phyloP scores from a whole-genome alignment of 257 asterid species.

The Solanum raphanifolium region DNA sequence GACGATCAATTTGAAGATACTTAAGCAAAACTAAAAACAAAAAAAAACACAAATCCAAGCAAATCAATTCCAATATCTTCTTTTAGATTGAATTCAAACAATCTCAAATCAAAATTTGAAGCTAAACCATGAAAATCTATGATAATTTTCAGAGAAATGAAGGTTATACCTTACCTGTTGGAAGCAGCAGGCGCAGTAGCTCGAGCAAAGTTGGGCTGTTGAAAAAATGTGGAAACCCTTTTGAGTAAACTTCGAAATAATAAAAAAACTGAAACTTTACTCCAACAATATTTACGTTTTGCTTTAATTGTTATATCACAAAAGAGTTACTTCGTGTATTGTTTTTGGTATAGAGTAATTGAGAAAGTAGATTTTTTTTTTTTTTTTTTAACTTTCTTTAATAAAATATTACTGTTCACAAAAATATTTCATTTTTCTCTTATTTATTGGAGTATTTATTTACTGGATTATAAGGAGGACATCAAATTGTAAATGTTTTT shows the following conservation, averaged over 20 bases:
- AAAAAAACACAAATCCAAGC: neutral
- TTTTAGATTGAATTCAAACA: neutral
- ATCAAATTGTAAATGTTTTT: neutral
- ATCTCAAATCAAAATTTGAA: neutral
- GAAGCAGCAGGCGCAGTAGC: neutral
- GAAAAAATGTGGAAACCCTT: neutral
- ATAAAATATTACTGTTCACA: neutral
- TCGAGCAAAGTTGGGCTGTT: neutral
- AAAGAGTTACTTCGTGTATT: neutral
- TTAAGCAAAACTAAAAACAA: neutral
- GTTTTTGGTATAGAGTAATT: neutral
- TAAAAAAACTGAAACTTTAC: neutral
- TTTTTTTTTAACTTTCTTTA: neutral
- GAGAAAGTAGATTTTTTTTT: too few species aligned
- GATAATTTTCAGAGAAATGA: neutral
- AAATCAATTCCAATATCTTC: neutral
- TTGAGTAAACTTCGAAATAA: neutral
- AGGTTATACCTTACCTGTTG: neutral
- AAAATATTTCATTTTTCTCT: neutral
- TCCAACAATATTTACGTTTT: neutral
- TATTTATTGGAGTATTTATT: neutral
- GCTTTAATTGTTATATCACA: neutral
- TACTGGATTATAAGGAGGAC: neutral
- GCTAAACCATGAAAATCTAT: neutral
- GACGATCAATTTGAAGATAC: neutral